These are phyloP conservation scores for Xylaria nigripes DNA, from an alignment of 495 filamentous ascomycete genomes.

Conservation along the genomic window DNA sequence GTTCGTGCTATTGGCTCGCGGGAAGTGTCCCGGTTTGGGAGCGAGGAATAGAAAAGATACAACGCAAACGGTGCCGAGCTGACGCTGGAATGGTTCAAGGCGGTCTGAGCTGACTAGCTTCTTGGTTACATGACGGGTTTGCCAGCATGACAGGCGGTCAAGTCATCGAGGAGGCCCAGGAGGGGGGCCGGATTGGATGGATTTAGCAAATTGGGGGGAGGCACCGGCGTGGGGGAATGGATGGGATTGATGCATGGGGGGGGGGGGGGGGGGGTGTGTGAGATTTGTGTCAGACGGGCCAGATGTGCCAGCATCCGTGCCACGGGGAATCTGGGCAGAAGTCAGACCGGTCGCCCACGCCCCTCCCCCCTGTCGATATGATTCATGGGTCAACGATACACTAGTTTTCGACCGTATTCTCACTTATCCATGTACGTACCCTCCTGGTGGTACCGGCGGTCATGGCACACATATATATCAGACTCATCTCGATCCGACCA, in stretches of 20 bases:
- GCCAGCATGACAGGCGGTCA: slow-evolving; percentile 30
- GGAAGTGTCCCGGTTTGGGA: slow-evolving; percentile 2
- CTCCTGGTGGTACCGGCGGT: neutral
- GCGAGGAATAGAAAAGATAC: neutral
- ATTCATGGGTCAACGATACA: slow-evolving; percentile 17
- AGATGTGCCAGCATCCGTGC: slow-evolving; percentile 9
- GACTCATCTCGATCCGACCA: slow-evolving; percentile 8
- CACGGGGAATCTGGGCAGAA: slow-evolving; percentile 18
- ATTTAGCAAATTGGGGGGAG: neutral
- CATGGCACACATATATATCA: slow-evolving; percentile 13
- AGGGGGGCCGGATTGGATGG: slow-evolving; percentile 16
- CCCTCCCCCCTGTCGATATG: slow-evolving; percentile 18
- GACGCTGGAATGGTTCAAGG: slow-evolving; percentile 12
- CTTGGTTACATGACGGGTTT: slow-evolving; percentile 14
- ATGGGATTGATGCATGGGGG: slow-evolving; percentile 1
- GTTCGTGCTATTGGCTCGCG: slow-evolving; percentile 6
- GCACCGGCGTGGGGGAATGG: slow-evolving; percentile 9
- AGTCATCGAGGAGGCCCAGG: slow-evolving; percentile 12
- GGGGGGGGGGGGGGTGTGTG: slow-evolving; percentile 5
- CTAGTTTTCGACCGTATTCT: slow-evolving; percentile 3
- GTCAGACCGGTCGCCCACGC: slow-evolving; percentile 20
- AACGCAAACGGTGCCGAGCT: slow-evolving; percentile 11
- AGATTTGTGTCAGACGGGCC: slow-evolving; percentile 20
- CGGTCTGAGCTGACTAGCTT: slow-evolving; percentile 18
- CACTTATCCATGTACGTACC: slow-evolving; percentile 10